Evolutionary conservation across 2,329 filamentous ascomycete genomes (phyloP), one percentile per base, ranked within the genome.

Genomic region (Fusarium domesticum): DNA sequence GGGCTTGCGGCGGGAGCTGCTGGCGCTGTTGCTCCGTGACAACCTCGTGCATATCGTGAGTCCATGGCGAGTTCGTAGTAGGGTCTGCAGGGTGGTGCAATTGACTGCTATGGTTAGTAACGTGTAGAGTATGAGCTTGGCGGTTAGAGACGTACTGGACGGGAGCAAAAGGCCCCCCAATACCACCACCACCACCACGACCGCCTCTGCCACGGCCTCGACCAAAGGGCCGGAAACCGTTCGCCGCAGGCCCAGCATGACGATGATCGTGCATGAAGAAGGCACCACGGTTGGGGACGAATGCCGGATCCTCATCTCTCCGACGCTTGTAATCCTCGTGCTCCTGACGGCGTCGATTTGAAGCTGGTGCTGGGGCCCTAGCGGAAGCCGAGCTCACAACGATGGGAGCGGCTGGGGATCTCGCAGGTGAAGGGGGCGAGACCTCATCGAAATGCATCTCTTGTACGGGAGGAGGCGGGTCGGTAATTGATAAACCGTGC

Each of bases 251-350:
- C n/a, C 85, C 85, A 43, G 86, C 81, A 57, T 89, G 84, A 50
- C 89, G 81, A 61, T 93, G 89, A 64, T 97, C 93, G 67, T 97
- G 92, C 81, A 97, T 90, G 72, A 96, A 97, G 74, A 97, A 97
- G 50, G 88, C 85, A 47, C 93, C 93, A 54, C 92, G 78, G 62
- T 95, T 96, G 42, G 93, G 92, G 43, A 96, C 92, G 69, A 96
- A 96, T 10, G 91, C 84, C 28, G 92, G 92, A 65, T 96, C 89
- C 58, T 89, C 84, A 63, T 95, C 89, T 57, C 89, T 81, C 66
- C 88, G 88, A 70, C 86, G 89, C 70, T 85, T 84, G 71, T 95
- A 95, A 62, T 95, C 89, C 53, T 96, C 90, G 60, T 95, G 89
- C 62, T 96, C 91, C 56, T 87, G 83, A 53, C 87, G 83, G 66